Base-by-base conservation (phyloP, 2,329 filamentous ascomycete genomes). In the Penicillium sp. region DNA sequence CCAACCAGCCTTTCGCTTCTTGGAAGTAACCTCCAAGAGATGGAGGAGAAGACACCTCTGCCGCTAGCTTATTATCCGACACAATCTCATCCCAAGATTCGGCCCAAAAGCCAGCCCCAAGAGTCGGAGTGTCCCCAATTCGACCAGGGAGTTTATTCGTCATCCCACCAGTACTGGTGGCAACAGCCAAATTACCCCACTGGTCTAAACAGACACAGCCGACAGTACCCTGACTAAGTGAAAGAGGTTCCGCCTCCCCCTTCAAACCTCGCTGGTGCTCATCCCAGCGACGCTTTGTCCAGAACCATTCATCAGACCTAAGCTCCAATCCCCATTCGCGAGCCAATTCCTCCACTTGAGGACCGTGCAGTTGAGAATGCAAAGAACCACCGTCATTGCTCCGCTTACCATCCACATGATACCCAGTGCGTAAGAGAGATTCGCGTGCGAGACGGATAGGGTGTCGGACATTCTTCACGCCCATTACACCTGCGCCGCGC, bases 21-120 rank as follows among this genome's bases (percentile, higher is more conserved):
- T 19, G 31, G 5, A 63, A 19, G 23, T 57, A 21, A 1, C 37
- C 45, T 10, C 48, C 29, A 4, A 25, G n/a, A 8, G 43, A 51
- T 31, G 31, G 25, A 19, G 50, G n/a, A 37, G 29, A 25, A 47
- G 44, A 25, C 10, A 9, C 19, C 10, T 10, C 4, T 10, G n/a
- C 6, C 10, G 11, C 19, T 10, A 13, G 39, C 27, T n/a, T 35
- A 14, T 10, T 50, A 45, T 19, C 23, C 1, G 46, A 37, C 14
- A 43, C 14, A 26, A 54, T 44, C 2, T 79, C 75, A 8, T 75
- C 74, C 91, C 91, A 96, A 64, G 92, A 85, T 71, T 96, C 92
- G 0, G 92, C 91, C 91, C 92, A 96, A 73, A 92, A 96, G 0
- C 92, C 92, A 1, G 92, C 89, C 0, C 92, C 92, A 0, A 92